Conservation (phyloP, 1,139 yeast genomes). For the Geotrichum macrosporum region DNA sequence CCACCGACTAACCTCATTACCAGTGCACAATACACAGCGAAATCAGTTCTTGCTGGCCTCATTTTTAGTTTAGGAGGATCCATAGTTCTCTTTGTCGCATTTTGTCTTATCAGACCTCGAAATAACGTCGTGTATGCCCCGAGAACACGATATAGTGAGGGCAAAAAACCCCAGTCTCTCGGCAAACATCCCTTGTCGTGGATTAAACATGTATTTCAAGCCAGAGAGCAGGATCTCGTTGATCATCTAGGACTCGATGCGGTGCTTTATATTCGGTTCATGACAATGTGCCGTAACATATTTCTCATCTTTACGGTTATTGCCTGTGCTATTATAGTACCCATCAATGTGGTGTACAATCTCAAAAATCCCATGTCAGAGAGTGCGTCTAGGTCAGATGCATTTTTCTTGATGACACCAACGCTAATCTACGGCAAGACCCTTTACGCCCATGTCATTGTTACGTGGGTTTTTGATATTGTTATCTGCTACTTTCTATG, state of each 20-base stretch:
- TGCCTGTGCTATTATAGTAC: conserved; percentile 38
- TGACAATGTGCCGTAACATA: conserved; percentile 37
- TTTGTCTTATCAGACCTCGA: conserved; percentile 38
- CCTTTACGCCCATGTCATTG: conserved; percentile 37
- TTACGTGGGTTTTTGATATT: conserved; percentile 35
- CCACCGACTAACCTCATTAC: not conserved
- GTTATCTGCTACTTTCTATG: conserved; percentile 35
- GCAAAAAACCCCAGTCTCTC: conserved; percentile 28
- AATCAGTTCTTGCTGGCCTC: conserved; percentile 39
- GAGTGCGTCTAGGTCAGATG: conserved; percentile 33
- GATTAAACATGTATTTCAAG: conserved; percentile 30
- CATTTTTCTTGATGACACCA: conserved; percentile 40
- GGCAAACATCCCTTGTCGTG: conserved; percentile 32
- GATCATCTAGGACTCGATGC: conserved; percentile 41
- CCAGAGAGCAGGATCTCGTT: conserved; percentile 33
- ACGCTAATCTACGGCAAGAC: conserved; percentile 35
- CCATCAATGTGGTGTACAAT: conserved; percentile 39
- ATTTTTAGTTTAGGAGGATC: conserved; percentile 38
- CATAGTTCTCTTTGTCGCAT: conserved; percentile 30
- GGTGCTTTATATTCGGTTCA: conserved; percentile 36
- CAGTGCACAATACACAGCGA: conserved; percentile 31
- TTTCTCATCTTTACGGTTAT: conserved; percentile 36
- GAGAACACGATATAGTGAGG: conserved; percentile 27
- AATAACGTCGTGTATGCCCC: conserved; percentile 40
- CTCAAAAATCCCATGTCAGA: conserved; percentile 26